Percentiles rank a stretch among this genome's conserved stretches.
Evolutionary conservation across 768 basidiomycete species (phyloP).

Genomic region (Amanita exitialis): DNA sequence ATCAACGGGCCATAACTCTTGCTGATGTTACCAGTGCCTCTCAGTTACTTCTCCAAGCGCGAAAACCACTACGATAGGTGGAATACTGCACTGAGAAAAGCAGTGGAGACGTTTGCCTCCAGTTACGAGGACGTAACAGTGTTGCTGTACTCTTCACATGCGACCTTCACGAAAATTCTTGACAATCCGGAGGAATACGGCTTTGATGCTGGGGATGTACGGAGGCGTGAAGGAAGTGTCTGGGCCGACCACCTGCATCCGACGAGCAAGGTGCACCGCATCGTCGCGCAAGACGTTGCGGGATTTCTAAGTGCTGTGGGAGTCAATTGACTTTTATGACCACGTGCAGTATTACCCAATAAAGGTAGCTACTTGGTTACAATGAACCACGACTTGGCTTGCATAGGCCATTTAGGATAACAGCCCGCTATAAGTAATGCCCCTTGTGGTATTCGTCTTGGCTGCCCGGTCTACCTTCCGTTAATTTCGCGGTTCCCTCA

Average conservation of each 20-base stretch:
- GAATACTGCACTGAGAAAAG: conserved; percentile 31
- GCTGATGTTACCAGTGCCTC: not conserved
- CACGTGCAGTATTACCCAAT: conserved; percentile 1
- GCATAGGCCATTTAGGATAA: not conserved
- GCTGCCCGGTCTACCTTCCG: conserved; percentile 54
- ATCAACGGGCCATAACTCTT: too few relatives aligned
- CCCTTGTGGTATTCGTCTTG: conserved; percentile 49
- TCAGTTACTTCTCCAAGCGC: not conserved
- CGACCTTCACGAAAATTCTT: conserved; percentile 34
- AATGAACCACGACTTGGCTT: not conserved
- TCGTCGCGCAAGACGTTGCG: conserved; percentile 33
- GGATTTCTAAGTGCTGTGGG: conserved; percentile 22
- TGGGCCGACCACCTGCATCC: conserved; percentile 50
- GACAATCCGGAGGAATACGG: conserved; percentile 33
- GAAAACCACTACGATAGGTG: conserved; percentile 20
- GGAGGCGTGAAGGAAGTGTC: conserved; percentile 25
- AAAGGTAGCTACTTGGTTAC: conserved; percentile 1
- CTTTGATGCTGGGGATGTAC: conserved; percentile 22
- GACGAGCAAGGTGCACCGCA: conserved; percentile 37
- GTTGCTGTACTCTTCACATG: conserved; percentile 39
- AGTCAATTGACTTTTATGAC: not conserved
- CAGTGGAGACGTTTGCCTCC: conserved; percentile 23
- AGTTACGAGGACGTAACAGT: conserved; percentile 34
- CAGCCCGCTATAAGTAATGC: conserved; percentile 20
- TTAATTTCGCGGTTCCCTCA: conserved; percentile 59